Base-by-base conservation (phyloP, 2,329 filamentous ascomycete species). In the Epichloe aotearoae region DNA sequence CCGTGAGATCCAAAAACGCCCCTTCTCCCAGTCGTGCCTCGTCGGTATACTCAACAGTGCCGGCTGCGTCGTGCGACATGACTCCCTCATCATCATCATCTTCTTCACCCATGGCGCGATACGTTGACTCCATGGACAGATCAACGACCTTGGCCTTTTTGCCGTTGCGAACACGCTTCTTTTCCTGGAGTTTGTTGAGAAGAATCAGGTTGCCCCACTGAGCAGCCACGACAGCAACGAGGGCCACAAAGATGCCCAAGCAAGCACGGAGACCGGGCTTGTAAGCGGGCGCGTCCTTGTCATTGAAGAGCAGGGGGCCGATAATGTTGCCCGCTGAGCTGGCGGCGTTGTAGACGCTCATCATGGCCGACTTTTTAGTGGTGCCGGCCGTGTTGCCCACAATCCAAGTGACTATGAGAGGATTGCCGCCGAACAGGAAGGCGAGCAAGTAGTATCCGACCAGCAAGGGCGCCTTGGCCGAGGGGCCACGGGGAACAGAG, bases 351-450 rank as follows among this genome's bases (percentile, higher is more conserved):
- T 78, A 85, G 1, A 83, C 65, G 0, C 76, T 77, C 73, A 84
- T 80, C 39, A 80, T 73, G 46, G 77, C 71, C 0, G 79, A 80
- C 59, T 82, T 83, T 64, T 86, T 85, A 3, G 82, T 84, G 15
- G 75, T 77, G 6, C 83, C 83, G 0, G 73, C 83, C 0, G 80
- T 84, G 61, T 86, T 86, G 7, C 76, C 79, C 5, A 85, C 73
- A 52, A 85, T 80, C 83, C 83, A 87, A 0, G 78, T 74, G 0
- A 85, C 77, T 26, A 84, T 76, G 10, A 86, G 67, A 0, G 82
- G 82, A 57, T 83, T 84, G 1, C 75, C 78, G 1, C 79, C 80
- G 54, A 80, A 86, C 8, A 85, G 66, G 61, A 84, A 85, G 0
- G 80, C 76, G 1, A 84, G 71, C 2, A 85, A 68, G 56, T 85